Percentiles rank a stretch among this genome's conserved stretches.
phyloP scores from a whole-genome alignment of 2,329 filamentous ascomycete genomes.

The Neopestalotiopsis rosae region DNA sequence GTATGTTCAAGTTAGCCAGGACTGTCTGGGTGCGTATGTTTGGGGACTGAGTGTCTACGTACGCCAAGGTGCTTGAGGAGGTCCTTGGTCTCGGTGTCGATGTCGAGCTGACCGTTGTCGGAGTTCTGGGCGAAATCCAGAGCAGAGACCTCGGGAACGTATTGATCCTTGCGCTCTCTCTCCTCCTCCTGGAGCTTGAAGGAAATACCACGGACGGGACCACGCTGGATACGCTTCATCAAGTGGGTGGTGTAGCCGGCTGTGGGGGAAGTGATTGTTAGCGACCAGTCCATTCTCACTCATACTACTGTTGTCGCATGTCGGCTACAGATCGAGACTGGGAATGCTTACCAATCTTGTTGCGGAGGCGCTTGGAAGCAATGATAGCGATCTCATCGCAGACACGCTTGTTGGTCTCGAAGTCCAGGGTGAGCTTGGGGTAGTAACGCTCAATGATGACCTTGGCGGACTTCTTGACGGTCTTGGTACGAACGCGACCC shows the following conservation, averaged over 20 bases:
- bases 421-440: conserved; percentile 97
- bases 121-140: conserved; percentile 96
- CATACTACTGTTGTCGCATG: neutral
- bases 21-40: neutral
- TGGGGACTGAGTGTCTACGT: conserved; percentile 55
- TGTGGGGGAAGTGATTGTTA: conserved; percentile 63
- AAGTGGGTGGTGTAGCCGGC: conserved; percentile 97
- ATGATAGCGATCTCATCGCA: conserved; percentile 99
- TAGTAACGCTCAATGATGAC: conserved; percentile 99
- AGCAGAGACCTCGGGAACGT: conserved; percentile 97
- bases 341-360: conserved; percentile 75
- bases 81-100: conserved; percentile 98
- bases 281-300: neutral
- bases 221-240: conserved; percentile 99
- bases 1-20: conserved; percentile 36
- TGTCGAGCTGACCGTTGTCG: conserved; percentile 92
- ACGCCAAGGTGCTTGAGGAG: conserved; percentile 98
- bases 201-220: conserved; percentile 98
- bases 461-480: conserved; percentile 84
- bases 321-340: neutral
- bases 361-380: conserved; percentile 97
- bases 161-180: conserved; percentile 99
- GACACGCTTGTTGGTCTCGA: conserved; percentile 99
- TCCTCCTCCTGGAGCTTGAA: conserved; percentile 99
- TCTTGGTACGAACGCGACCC: conserved; percentile 75